phyloP scores from a whole-genome alignment of 2,329 filamentous ascomycete species.

The Hypoxylon sp. region DNA sequence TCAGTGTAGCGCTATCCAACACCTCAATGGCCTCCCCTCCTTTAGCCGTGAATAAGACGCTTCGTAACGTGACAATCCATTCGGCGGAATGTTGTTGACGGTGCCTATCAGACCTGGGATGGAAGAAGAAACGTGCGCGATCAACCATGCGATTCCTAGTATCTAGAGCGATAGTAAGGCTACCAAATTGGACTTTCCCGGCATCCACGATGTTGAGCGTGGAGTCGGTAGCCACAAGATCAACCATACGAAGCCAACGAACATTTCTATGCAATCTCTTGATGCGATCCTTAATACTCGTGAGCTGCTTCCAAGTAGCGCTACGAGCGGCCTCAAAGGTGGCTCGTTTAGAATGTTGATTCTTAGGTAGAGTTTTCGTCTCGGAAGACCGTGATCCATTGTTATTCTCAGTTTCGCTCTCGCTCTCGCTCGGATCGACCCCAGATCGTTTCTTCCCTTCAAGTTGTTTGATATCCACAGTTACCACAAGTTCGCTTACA shows the following conservation, averaged over 20 bases:
- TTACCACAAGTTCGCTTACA: constrained; percentile 86
- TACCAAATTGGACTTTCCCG: constrained; percentile 87
- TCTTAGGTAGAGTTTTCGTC: constrained; percentile 49
- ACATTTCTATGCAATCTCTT: constrained; percentile 90
- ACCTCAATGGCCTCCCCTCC: constrained; percentile 89
- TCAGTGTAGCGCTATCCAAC: constrained; percentile 88
- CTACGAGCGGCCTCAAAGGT: constrained; percentile 64
- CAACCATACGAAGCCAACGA: constrained; percentile 89
- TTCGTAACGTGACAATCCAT: constrained; percentile 90
- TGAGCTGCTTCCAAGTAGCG: constrained; percentile 86
- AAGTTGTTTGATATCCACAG: constrained; percentile 80
- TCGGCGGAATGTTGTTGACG: constrained; percentile 82
- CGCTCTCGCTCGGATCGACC: constrained; percentile 52
- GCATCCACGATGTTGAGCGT: constrained; percentile 83
- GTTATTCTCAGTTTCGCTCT: constrained; percentile 45
- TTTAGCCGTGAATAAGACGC: constrained; percentile 89
- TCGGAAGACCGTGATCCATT: constrained; percentile 42
- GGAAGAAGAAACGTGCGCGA: constrained; percentile 88
- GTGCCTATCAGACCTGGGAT: constrained; percentile 75
- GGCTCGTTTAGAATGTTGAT: constrained; percentile 52
- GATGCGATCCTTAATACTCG: constrained; percentile 83
- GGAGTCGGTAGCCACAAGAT: constrained; percentile 87
- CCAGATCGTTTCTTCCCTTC: constrained; percentile 63
- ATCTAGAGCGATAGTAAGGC: constrained; percentile 88
- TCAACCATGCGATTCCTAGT: constrained; percentile 93